Base-by-base conservation (phyloP, 2,329 filamentous ascomycete species). In the Alternaria metachromatica region DNA sequence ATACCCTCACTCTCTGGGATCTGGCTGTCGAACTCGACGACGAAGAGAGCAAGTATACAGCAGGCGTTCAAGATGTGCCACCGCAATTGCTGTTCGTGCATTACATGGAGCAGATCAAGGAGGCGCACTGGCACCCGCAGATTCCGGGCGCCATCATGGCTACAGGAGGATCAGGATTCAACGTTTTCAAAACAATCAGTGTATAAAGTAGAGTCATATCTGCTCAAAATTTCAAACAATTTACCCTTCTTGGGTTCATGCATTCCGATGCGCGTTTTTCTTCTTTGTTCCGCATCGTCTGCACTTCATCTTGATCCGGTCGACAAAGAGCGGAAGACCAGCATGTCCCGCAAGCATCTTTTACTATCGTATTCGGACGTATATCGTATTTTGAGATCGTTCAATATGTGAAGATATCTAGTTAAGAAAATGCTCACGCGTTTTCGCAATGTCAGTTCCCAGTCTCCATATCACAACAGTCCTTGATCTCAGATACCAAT, bases 71-170 rank as follows among this genome's bases (percentile, higher is more conserved):
- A 76, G 95, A 97, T 67, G 93, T 98, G 67, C 96, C 96, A 62
- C 93, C 96, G 5, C 96, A 99, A 81, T 82, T 99, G 73, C 84
- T 99, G 68, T 99, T 99, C 80, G 94, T 97, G 76, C 96, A 99
- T 82, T 97, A 97, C 79, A 93, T 96, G 84, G 92, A 96, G 75
- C 90, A 93, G 72, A 94, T 94, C 60, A 98, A 97, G 87, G 96
- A 99, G 82, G 84, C 94, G 41, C 96, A 99, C 83, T 99, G 96
- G 95, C 95, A 98, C 83, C 92, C 92, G 33, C 96, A 99, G 84
- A 97, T 98, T 78, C 92, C 93, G 1, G 96, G 96, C 28, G 90
- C 89, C 33, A 83, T 98, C 65, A 90, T 98, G 82, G 94, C 93
- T 2, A 99, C 96, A 1, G 96, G 96, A 10, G 91, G 94, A 75